A percentile compares a stretch with the other conserved stretches of the same genome.
Conservation (phyloP, 2,329 filamentous ascomycete genomes). For the Colletotrichum paranaense region DNA sequence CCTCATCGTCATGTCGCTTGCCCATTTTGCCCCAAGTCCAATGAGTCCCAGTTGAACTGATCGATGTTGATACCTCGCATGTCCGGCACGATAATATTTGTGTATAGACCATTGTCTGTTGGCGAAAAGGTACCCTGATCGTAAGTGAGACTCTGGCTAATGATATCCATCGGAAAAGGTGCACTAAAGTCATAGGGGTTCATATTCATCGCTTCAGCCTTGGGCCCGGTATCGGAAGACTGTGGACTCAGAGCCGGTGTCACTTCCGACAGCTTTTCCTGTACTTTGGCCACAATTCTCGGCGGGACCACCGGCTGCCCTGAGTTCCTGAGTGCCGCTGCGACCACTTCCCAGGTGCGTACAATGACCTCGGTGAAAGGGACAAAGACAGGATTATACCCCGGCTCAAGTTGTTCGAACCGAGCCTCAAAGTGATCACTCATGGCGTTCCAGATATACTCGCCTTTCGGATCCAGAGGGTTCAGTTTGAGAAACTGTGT, state of each 20-base stretch:
- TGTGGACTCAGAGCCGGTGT: not conserved
- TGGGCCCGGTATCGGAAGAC: not conserved
- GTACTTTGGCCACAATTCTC: not conserved
- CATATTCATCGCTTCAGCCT: not conserved
- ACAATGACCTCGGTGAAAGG: not conserved
- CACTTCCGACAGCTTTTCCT: not conserved
- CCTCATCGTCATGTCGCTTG: not conserved
- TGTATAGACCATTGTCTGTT: not conserved
- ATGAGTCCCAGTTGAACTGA: not conserved
- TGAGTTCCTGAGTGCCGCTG: not conserved
- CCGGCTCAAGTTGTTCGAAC: not conserved
- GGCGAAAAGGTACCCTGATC: not conserved
- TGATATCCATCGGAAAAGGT: not conserved
- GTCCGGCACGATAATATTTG: not conserved
- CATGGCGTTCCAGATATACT: constrained; percentile 47
- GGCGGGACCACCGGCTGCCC: not conserved
- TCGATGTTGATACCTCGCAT: not conserved
- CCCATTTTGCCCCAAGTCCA: not conserved
- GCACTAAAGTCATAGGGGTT: not conserved
- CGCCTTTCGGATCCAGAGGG: constrained; percentile 44
- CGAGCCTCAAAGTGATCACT: constrained; percentile 40
- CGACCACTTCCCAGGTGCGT: not conserved
- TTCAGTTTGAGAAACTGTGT: not conserved
- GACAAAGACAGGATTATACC: not conserved
- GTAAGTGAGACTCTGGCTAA: not conserved